Percentiles rank a stretch among this genome's conserved stretches.
phyloP scores from a whole-genome alignment of 176 grass and related monocot species.

The Coix lacrymajobi region DNA sequence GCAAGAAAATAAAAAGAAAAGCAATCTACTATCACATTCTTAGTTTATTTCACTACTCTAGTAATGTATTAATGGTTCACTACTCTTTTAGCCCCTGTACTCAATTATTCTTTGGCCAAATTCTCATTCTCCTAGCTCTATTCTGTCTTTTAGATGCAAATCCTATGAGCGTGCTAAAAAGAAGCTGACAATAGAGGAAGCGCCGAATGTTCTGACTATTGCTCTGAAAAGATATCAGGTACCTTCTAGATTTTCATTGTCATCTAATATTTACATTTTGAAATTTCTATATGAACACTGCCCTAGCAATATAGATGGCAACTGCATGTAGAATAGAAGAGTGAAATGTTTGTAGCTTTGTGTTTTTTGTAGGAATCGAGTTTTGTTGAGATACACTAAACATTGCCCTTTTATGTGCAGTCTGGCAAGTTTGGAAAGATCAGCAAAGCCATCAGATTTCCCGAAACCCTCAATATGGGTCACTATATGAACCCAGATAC shows the following conservation, averaged over 20 bases:
- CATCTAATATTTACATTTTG: neutral
- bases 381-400: conserved; percentile 13
- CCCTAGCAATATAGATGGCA: neutral
- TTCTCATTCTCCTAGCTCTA: conserved; percentile 9
- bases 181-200: conserved; percentile 83
- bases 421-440: conserved; percentile 90
- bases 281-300: neutral
- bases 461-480: conserved; percentile 55
- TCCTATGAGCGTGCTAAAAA: conserved; percentile 86
- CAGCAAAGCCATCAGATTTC: conserved; percentile 80
- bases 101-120: neutral
- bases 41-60: neutral
- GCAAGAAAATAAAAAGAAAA: neutral
- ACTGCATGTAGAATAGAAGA: neutral
- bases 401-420: conserved; percentile 31
- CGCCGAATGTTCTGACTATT: conserved; percentile 90
- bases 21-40: neutral
- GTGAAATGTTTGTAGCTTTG: neutral
- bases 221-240: conserved; percentile 95
- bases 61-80: neutral
- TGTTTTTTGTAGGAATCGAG: conserved; percentile 3
- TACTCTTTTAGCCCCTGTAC: neutral
- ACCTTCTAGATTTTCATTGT: neutral
- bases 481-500: conserved; percentile 56
- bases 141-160: conserved; percentile 59